phyloP scores from a whole-genome alignment of 345 rosid species.

The Pugionium dolabratum region DNA sequence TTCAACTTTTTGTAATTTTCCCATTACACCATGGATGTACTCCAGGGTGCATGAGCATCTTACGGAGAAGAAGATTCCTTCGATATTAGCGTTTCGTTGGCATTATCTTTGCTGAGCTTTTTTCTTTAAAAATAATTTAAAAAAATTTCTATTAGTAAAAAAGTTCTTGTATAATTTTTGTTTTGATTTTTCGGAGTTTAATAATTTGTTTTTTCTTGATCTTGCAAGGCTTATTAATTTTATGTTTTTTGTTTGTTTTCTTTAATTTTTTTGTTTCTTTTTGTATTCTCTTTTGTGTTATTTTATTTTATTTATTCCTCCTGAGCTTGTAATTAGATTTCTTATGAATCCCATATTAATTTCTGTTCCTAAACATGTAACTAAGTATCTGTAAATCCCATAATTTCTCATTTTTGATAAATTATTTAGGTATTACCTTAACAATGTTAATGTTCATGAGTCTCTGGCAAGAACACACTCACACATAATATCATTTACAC shows the following conservation, averaged over 20 bases:
- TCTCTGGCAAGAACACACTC: no score
- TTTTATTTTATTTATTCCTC: constrained; percentile 35
- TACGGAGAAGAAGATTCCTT: background rate
- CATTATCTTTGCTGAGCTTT: constrained; percentile 65
- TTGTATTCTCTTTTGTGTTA: background rate
- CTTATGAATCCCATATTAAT: background rate
- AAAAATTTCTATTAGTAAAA: background rate
- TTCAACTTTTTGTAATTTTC: background rate
- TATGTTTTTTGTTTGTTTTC: background rate
- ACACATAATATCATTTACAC: background rate
- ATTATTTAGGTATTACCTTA: no score
- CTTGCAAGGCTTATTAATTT: constrained; percentile 57
- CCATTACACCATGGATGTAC: constrained; percentile 27
- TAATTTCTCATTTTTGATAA: background rate
- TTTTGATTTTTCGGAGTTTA: no score
- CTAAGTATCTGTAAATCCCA: background rate
- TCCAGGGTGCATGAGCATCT: background rate
- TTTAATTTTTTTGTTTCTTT: background rate
- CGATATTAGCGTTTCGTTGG: constrained; percentile 27
- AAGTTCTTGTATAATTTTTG: no score
- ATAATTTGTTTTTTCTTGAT: constrained; percentile 52
- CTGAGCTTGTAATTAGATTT: constrained; percentile 35
- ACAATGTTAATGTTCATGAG: no score
- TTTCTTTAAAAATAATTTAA: no score
- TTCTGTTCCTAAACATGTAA: background rate